Evolutionary conservation across 805 yeast species (phyloP).

Genomic region (Maudiozyma serrabonitensis): DNA sequence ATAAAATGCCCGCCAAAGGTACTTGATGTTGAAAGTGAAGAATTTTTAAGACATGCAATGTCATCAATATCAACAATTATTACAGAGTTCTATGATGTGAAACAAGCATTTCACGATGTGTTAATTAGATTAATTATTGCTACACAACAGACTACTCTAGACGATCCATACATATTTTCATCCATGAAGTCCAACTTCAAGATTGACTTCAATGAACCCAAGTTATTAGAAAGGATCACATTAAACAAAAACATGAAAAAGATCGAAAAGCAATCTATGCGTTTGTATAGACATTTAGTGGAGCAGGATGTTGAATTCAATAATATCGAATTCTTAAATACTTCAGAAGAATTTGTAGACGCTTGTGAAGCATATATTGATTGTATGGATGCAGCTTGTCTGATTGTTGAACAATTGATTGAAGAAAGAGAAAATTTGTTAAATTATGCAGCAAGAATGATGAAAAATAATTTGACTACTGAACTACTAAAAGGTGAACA

Average conservation of each 20-base stretch:
- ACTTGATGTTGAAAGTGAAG: slow-evolving; percentile 25
- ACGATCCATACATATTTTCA: slow-evolving; percentile 66
- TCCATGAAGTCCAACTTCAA: slow-evolving; percentile 48
- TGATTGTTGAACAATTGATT: slow-evolving; percentile 46
- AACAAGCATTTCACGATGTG: slow-evolving; percentile 60
- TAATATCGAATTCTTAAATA: slow-evolving; percentile 29
- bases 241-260: slow-evolving; percentile 5
- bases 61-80: slow-evolving; percentile 25
- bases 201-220: slow-evolving; percentile 25
- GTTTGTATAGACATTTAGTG: slow-evolving; percentile 38
- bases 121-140: slow-evolving; percentile 52
- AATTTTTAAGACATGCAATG: slow-evolving; percentile 25
- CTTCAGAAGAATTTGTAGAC: slow-evolving; percentile 22
- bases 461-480: slow-evolving; percentile 63
- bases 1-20: slow-evolving; percentile 10
- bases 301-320: slow-evolving; percentile 37
- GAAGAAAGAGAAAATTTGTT: slow-evolving; percentile 62
- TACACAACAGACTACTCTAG: slow-evolving; percentile 58
- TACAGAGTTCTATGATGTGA: slow-evolving; percentile 64
- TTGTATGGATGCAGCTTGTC: slow-evolving; percentile 28
- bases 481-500: slow-evolving; percentile 45
- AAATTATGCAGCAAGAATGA: slow-evolving; percentile 65
- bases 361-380: slow-evolving; percentile 29
- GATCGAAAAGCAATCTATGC: slow-evolving; percentile 23
- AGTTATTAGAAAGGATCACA: slow-evolving; percentile 5